Conservation (phyloP, 352 stramenopile species). For the Elongisporangium prolatum region DNA sequence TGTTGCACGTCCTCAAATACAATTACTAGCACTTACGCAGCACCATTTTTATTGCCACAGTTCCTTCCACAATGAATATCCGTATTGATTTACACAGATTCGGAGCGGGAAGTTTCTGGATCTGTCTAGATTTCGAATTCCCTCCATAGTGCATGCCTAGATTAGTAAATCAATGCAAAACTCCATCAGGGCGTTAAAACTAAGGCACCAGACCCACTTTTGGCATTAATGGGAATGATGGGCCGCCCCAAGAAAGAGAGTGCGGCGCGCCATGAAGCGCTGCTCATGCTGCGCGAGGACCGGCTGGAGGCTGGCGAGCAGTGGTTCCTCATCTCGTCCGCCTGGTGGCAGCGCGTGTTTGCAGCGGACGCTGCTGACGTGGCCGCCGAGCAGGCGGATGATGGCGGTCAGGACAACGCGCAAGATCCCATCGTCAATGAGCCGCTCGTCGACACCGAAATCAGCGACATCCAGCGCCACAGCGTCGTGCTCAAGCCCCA, state of each 20-base stretch:
- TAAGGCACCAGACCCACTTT: neutral
- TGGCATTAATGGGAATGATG: constrained; percentile 1
- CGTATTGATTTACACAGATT: neutral
- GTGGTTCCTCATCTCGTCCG: constrained; percentile 53
- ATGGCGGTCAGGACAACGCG: constrained; percentile 10
- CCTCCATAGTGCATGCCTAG: neutral
- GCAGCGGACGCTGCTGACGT: constrained; percentile 2
- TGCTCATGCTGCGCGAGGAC: constrained; percentile 20
- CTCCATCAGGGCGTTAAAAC: neutral
- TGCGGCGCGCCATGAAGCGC: neutral
- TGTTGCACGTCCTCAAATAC: neutral
- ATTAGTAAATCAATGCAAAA: neutral
- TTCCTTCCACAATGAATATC: neutral
- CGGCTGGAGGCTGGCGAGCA: constrained; percentile 40
- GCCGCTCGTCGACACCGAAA: constrained; percentile 37
- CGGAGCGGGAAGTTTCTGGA: neutral
- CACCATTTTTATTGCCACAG: neutral
- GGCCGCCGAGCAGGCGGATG: constrained; percentile 5
- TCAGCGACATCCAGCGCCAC: constrained; percentile 35
- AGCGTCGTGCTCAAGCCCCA: constrained; percentile 51
- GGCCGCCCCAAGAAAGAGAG: neutral
- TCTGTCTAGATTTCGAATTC: neutral
- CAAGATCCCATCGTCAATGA: constrained; percentile 31
- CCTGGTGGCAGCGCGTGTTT: constrained; percentile 53
- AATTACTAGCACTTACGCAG: neutral